These are phyloP conservation scores for Penicillium subrubescens DNA, from an alignment of 495 filamentous ascomycete species.

Conservation along the genomic window DNA sequence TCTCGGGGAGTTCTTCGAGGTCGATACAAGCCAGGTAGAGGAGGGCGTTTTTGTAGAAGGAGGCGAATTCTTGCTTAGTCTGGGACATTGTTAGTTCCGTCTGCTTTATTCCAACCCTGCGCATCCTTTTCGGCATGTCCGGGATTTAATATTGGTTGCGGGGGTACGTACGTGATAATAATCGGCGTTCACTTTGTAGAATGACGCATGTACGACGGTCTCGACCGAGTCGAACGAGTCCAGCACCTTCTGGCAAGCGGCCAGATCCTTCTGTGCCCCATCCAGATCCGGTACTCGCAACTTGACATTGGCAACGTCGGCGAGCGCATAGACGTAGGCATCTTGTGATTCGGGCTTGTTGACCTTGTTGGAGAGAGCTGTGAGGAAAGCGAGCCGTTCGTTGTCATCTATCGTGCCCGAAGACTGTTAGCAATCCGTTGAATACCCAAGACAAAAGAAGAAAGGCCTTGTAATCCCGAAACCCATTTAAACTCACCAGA, in stretches of 20 bases:
- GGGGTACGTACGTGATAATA: conserved; percentile 73
- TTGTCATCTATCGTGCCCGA: conserved; percentile 64
- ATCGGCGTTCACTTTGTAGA: conserved; percentile 93
- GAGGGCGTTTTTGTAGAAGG: conserved; percentile 95
- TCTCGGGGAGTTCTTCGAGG: conserved; percentile 66
- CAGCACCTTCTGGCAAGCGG: conserved; percentile 81
- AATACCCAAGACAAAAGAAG: not conserved
- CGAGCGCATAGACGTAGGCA: conserved; percentile 90
- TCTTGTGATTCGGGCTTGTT: conserved; percentile 93
- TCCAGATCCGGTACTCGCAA: conserved; percentile 73
- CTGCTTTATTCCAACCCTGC: not conserved
- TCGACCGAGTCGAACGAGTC: conserved; percentile 95
- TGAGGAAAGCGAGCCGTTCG: conserved; percentile 86
- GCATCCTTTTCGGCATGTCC: not conserved
- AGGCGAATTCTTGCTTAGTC: conserved; percentile 85
- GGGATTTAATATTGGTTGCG: not conserved
- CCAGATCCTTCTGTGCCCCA: conserved; percentile 80
- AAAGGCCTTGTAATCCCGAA: not conserved
- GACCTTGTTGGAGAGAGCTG: conserved; percentile 80
- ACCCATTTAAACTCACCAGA: conserved; percentile 58
- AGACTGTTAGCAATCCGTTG: conserved; percentile 5
- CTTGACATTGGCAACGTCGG: conserved; percentile 87
- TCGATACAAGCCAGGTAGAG: conserved; percentile 98
- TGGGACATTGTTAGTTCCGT: conserved; percentile 28
- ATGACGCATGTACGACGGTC: conserved; percentile 92